Conservation (phyloP, 768 basidiomycete genomes). For the Mycena galopus region DNA sequence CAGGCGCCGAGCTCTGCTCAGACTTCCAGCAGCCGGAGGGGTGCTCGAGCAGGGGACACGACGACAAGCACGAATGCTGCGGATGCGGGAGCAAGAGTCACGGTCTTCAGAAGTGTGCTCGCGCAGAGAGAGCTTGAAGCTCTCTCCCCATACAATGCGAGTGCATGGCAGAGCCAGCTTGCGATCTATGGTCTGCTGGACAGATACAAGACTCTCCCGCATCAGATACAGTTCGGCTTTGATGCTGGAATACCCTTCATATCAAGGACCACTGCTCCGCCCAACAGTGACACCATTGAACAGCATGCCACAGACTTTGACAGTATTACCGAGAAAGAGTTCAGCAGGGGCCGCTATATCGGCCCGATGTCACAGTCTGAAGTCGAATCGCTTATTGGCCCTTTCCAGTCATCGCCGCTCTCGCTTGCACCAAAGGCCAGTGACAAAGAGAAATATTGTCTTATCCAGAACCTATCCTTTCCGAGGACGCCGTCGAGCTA, state of each 20-base stretch:
- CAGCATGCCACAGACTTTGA: neutral
- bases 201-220: no score
- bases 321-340: neutral
- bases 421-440: constrained; percentile 40
- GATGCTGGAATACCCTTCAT: no score
- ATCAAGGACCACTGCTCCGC: neutral
- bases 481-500: neutral
- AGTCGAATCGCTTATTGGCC: constrained; percentile 29
- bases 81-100: constrained; percentile 2
- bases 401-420: constrained; percentile 35
- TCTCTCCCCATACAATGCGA: neutral
- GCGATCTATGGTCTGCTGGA: no score
- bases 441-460: constrained; percentile 26
- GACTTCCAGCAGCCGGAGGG: no score
- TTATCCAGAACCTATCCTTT: constrained; percentile 40
- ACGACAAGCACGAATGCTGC: neutral
- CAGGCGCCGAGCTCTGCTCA: no score
- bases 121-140: neutral
- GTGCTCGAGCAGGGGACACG: no score
- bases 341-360: constrained; percentile 26
- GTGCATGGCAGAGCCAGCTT: neutral
- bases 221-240: no score
- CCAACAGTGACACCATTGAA: neutral
- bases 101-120: neutral
- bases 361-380: constrained; percentile 21